Evolutionary conservation across 768 basidiomycete species (phyloP).

Genomic region (Xerocomellus intermedius): DNA sequence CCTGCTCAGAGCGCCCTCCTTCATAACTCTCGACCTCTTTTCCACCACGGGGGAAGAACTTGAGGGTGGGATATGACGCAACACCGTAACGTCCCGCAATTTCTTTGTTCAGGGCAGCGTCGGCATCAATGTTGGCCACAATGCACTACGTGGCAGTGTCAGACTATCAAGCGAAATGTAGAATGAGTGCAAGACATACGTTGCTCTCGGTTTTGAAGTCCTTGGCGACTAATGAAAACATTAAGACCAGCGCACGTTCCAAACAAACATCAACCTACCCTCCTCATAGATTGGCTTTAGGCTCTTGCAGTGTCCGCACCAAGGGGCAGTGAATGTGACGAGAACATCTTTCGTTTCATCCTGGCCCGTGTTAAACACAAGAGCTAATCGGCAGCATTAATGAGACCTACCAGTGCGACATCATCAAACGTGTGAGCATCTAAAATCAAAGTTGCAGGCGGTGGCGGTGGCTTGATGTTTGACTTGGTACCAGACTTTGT

Average conservation of each 20-base stretch:
- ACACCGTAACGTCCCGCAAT: slow-evolving; percentile 73
- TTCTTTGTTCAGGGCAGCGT: slow-evolving; percentile 74
- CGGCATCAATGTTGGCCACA: slow-evolving; percentile 89
- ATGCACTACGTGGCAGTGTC: slow-evolving; percentile 57
- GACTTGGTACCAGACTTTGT: slow-evolving; percentile 78
- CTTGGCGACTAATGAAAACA: slow-evolving; percentile 54
- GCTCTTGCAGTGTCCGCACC: slow-evolving; percentile 95
- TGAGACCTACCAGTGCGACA: slow-evolving; percentile 56
- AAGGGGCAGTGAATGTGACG: slow-evolving; percentile 80
- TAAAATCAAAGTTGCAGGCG: slow-evolving; percentile 64
- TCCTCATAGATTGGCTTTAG: slow-evolving; percentile 87
- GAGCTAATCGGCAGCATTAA: neutral
- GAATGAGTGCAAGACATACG: slow-evolving; percentile 39
- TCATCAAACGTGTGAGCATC: slow-evolving; percentile 74
- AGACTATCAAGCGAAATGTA: neutral
- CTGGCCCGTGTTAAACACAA: slow-evolving; percentile 31
- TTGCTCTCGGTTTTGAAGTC: slow-evolving; percentile 76
- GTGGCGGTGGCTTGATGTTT: slow-evolving; percentile 83
- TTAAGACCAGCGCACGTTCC: neutral
- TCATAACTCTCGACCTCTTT: slow-evolving; percentile 68
- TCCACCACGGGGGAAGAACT: slow-evolving; percentile 82
- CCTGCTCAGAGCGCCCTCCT: slow-evolving; percentile 68
- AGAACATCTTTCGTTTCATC: slow-evolving; percentile 77
- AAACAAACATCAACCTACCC: slow-evolving; percentile 37
- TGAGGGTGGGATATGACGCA: slow-evolving; percentile 86